These are phyloP conservation scores for Tilletia horrida DNA, from an alignment of 1,284 basidiomycete genomes.

Conservation along the genomic window DNA sequence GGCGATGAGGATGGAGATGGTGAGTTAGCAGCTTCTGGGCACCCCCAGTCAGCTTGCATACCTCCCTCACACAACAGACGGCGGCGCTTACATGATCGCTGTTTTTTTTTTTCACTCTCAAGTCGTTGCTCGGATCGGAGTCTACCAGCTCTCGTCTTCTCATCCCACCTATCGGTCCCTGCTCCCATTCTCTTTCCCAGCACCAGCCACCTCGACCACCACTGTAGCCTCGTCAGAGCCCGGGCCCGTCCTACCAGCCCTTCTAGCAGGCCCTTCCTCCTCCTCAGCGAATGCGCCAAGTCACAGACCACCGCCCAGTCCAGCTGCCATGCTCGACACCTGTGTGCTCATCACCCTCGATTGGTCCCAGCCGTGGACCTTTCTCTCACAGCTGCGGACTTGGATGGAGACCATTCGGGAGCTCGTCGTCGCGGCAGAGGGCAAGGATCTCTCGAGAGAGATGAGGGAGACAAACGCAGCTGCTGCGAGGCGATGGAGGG, in stretches of 20 bases:
- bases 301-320: background rate
- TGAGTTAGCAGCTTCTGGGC: too few species aligned
- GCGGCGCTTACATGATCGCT: too few species aligned
- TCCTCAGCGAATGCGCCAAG: background rate
- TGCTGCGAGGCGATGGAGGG: slow-evolving; percentile 62
- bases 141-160: slow-evolving; percentile 82
- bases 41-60: too few species aligned
- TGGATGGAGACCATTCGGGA: slow-evolving; percentile 65
- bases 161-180: slow-evolving; percentile 69
- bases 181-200: slow-evolving; percentile 78
- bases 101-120: slow-evolving; percentile 62
- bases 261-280: background rate
- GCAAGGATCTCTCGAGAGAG: slow-evolving; percentile 59
- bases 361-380: slow-evolving; percentile 89
- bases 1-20: slow-evolving; percentile 45
- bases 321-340: background rate
- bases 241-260: slow-evolving; percentile 17
- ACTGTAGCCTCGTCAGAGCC: slow-evolving; percentile 30
- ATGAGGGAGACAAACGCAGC: slow-evolving; percentile 57
- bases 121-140: slow-evolving; percentile 62
- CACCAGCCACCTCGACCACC: slow-evolving; percentile 54
- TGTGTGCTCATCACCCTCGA: slow-evolving; percentile 79
- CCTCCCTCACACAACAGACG: background rate
- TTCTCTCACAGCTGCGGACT: slow-evolving; percentile 76
- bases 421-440: slow-evolving; percentile 62